Conservation (phyloP, 352 stramenopile species). For the Phytophthora fragariaefolia region DNA sequence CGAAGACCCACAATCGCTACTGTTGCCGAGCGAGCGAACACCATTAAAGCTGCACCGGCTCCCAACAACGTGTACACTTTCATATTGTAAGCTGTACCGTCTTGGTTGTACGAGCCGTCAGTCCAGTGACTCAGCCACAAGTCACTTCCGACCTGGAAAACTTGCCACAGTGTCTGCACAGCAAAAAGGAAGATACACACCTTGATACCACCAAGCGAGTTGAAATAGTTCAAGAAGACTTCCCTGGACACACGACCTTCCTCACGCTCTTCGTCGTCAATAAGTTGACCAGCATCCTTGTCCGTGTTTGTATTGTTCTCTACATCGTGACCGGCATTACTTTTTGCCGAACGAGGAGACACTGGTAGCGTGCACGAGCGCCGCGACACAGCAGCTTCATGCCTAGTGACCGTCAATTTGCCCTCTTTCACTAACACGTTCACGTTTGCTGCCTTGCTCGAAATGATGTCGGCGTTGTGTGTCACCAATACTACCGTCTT, state of each 20-base stretch:
- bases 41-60: slow-evolving; percentile 38
- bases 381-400: slow-evolving; percentile 11
- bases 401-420: slow-evolving; percentile 20
- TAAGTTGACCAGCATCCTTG: slow-evolving; percentile 22
- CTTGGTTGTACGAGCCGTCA: slow-evolving; percentile 20
- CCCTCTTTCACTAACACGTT: slow-evolving; percentile 40
- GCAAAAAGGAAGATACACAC: slow-evolving; percentile 29
- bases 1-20: slow-evolving; percentile 50
- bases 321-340: slow-evolving; percentile 5
- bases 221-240: slow-evolving; percentile 53
- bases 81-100: slow-evolving; percentile 36
- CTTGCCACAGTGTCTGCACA: slow-evolving; percentile 43
- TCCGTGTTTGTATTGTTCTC: slow-evolving; percentile 3
- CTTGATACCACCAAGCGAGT: slow-evolving; percentile 41
- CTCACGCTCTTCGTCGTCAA: slow-evolving; percentile 52
- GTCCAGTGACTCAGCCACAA: slow-evolving; percentile 53
- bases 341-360: neutral
- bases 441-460: slow-evolving; percentile 31
- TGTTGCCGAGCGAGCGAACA: slow-evolving; percentile 33
- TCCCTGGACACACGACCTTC: slow-evolving; percentile 49
- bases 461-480: slow-evolving; percentile 82
- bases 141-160: slow-evolving; percentile 41
- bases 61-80: slow-evolving; percentile 42
- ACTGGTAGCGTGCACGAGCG: slow-evolving; percentile 14
- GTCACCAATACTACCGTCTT: slow-evolving; percentile 92